Conservation (phyloP, 2,329 filamentous ascomycete genomes). For the Exophiala bonariae region DNA sequence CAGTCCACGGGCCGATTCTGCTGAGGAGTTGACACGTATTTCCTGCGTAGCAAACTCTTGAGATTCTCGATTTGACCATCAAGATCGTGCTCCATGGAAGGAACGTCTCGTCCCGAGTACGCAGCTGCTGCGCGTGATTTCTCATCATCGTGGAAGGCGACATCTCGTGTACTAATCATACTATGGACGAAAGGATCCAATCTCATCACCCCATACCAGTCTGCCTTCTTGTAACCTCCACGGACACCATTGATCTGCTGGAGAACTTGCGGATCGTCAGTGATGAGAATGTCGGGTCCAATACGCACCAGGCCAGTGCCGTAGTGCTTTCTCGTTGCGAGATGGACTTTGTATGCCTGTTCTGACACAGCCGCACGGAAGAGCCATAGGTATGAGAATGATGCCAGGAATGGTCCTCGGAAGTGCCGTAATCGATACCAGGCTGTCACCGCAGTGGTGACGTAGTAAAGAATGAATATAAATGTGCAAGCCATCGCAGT, state of each 20-base stretch:
- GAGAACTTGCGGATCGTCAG: conserved; percentile 3
- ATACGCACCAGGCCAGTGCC: conserved; percentile 19
- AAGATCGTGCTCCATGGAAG: background rate
- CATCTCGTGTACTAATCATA: conserved; percentile 6
- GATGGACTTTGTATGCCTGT: background rate
- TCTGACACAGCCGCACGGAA: background rate
- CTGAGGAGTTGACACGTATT: background rate
- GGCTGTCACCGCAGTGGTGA: too few species aligned
- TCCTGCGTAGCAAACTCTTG: conserved; percentile 1
- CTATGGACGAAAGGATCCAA: conserved; percentile 8
- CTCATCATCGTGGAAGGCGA: background rate
- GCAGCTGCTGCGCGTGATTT: conserved; percentile 3
- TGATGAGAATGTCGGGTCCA: conserved; percentile 3
- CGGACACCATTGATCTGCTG: conserved; percentile 2
- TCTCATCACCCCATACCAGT: conserved; percentile 10
- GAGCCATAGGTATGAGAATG: conserved; percentile 1
- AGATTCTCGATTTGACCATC: background rate
- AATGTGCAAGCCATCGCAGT: too few species aligned
- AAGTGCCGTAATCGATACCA: conserved; percentile 2
- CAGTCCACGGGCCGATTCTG: conserved; percentile 5
- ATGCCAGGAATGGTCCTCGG: background rate
- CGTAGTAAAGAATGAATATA: too few species aligned
- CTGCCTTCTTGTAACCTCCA: background rate
- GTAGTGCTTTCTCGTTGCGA: too few species aligned
- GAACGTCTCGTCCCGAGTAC: conserved; percentile 10